These are phyloP conservation scores for Myrmaecium sp. DNA, from an alignment of 2,329 filamentous ascomycete species.

Conservation along the genomic window DNA sequence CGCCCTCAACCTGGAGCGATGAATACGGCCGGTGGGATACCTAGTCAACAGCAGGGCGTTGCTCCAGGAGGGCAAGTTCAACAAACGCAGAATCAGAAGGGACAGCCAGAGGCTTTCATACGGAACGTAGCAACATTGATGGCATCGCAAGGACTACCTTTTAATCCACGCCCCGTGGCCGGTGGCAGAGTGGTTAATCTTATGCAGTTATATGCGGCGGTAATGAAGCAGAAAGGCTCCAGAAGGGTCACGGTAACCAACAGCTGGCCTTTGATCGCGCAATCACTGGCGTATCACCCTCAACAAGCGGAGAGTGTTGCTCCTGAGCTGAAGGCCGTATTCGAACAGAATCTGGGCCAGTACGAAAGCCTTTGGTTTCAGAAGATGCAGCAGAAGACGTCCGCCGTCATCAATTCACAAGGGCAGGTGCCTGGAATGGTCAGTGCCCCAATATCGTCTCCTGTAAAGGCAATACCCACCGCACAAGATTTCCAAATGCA, in stretches of 20 bases:
- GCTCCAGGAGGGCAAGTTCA: slow-evolving; percentile 1
- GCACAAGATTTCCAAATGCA: slow-evolving; percentile 32
- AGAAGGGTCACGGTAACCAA: slow-evolving; percentile 53
- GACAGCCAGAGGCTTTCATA: slow-evolving; percentile 26
- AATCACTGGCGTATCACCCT: slow-evolving; percentile 26
- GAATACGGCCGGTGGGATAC: slow-evolving; percentile 20
- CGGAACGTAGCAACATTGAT: slow-evolving; percentile 66
- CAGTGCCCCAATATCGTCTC: slow-evolving; percentile 14
- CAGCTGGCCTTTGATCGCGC: slow-evolving; percentile 56
- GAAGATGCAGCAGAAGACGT: slow-evolving; percentile 30
- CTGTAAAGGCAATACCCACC: slow-evolving; percentile 15
- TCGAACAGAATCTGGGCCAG: slow-evolving; percentile 55
- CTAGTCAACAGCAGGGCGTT: slow-evolving; percentile 16
- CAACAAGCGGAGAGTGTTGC: slow-evolving; percentile 42
- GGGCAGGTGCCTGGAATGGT: slow-evolving; percentile 21
- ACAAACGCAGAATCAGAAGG: slow-evolving; percentile 2
- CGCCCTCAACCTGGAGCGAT: slow-evolving; percentile 40
- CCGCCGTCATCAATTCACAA: slow-evolving; percentile 13
- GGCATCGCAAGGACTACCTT: slow-evolving; percentile 50
- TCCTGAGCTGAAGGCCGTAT: slow-evolving; percentile 52
- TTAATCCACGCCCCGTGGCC: slow-evolving; percentile 60
- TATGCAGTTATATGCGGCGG: slow-evolving; percentile 58
- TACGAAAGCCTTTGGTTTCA: slow-evolving; percentile 57
- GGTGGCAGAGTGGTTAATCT: slow-evolving; percentile 59
- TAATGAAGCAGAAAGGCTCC: slow-evolving; percentile 63